phyloP scores from a whole-genome alignment of 192 early-diverging fungal genomes.

The Allomyces arbusculus region DNA sequence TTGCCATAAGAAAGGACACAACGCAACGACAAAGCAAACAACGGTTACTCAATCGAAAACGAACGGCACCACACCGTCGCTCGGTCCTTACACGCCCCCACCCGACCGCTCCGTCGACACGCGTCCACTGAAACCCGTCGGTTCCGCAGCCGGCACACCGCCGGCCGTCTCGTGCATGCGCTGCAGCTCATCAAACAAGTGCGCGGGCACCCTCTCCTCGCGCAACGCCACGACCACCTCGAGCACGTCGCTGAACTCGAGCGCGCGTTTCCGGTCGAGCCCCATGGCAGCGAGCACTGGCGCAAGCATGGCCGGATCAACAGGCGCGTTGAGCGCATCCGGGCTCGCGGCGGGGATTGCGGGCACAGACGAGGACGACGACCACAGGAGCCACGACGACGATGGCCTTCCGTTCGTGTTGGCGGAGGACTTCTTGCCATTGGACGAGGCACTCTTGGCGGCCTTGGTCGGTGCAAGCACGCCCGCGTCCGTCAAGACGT shows the following conservation, averaged over 20 bases:
- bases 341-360: not conserved
- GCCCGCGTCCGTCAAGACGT: not conserved
- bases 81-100: not conserved
- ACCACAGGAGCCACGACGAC: not conserved
- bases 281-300: not conserved
- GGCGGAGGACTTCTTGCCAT: not conserved
- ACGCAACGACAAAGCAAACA: not conserved
- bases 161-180: not conserved
- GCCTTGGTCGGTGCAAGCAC: no score
- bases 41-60: not conserved
- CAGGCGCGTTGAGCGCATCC: no score
- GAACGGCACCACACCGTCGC: not conserved
- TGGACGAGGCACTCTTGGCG: not conserved
- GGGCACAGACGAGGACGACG: not conserved
- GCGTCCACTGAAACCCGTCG: not conserved
- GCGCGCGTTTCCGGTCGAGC: not conserved
- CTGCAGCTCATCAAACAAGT: not conserved
- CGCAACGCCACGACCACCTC: not conserved
- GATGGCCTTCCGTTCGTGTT: not conserved
- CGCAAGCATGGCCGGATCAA: not conserved
- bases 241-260: not conserved
- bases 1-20: not conserved
- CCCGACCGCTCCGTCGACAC: not conserved
- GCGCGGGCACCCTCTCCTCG: not conserved
- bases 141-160: no score